These are phyloP conservation scores for Phytophthora citricola DNA, from an alignment of 352 stramenopile genomes.

Conservation along the genomic window DNA sequence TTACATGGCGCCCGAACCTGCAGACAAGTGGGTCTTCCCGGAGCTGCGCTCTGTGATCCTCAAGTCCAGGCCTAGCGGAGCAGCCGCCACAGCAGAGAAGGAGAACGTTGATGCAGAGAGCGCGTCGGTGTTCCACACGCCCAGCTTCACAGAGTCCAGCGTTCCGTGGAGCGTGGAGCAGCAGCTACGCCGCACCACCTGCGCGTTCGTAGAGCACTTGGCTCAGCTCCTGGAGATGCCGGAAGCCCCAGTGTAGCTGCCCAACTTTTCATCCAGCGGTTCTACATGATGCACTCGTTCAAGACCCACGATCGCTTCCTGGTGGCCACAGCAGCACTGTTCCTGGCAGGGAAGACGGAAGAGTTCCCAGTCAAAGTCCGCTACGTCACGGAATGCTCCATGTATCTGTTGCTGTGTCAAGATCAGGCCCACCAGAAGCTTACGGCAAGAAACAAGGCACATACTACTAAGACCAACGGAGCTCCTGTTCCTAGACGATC, in stretches of 20 bases:
- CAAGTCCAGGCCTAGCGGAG: background rate
- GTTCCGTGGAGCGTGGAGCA: constrained; percentile 64
- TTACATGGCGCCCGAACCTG: constrained; percentile 32
- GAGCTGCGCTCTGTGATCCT: constrained; percentile 53
- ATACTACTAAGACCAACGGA: constrained; percentile 23
- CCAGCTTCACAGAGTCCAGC: constrained; percentile 50
- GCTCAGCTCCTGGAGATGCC: constrained; percentile 68
- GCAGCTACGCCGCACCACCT: constrained; percentile 72
- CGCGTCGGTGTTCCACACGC: constrained; percentile 44
- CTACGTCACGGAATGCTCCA: constrained; percentile 75
- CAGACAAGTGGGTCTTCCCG: constrained; percentile 52
- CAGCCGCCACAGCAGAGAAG: constrained; percentile 30
- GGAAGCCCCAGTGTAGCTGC: constrained; percentile 54
- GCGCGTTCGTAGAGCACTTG: constrained; percentile 74
- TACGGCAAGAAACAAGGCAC: constrained; percentile 22
- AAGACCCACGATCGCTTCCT: constrained; percentile 82
- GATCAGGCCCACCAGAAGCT: constrained; percentile 47
- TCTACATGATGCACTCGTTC: constrained; percentile 86
- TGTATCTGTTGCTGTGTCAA: constrained; percentile 66
- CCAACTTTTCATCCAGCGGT: constrained; percentile 77
- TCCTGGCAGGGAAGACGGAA: constrained; percentile 77
- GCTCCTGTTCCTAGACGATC: constrained; percentile 9
- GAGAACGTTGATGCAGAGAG: constrained; percentile 18
- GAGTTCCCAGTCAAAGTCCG: constrained; percentile 84
- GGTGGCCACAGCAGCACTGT: constrained; percentile 76